Evolutionary conservation across 495 filamentous ascomycete species (phyloP).

Genomic region (Aspergillus hancockii): DNA sequence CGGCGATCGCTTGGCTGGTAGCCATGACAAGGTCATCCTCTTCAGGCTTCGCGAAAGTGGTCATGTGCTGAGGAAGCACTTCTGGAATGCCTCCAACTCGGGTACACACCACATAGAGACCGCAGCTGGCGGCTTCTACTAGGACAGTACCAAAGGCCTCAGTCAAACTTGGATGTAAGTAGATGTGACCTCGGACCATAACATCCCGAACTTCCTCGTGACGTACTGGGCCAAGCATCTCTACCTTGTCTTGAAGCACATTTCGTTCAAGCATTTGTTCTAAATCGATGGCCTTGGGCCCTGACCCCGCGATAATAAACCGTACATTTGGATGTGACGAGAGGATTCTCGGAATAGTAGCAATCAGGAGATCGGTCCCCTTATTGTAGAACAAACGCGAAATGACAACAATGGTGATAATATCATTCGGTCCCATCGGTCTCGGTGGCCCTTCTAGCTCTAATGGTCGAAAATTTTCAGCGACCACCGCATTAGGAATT

Average conservation of each 20-base stretch:
- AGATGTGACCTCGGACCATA: constrained; percentile 97
- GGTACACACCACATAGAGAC: constrained; percentile 93
- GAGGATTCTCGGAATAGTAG: constrained; percentile 89
- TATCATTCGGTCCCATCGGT: constrained; percentile 74
- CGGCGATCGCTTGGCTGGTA: constrained; percentile 78
- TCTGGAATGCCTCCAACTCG: constrained; percentile 96
- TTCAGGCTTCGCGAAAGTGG: constrained; percentile 87
- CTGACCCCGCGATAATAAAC: constrained; percentile 94
- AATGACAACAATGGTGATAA: constrained; percentile 94
- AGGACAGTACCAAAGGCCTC: constrained; percentile 98
- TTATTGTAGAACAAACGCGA: constrained; percentile 99
- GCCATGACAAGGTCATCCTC: constrained; percentile 87
- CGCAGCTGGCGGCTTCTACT: constrained; percentile 93
- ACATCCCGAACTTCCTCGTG: constrained; percentile 97
- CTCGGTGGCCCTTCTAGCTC: constrained; percentile 49
- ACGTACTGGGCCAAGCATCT: constrained; percentile 85
- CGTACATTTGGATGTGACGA: constrained; percentile 87
- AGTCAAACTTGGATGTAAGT: constrained; percentile 90
- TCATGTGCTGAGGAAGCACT: constrained; percentile 92
- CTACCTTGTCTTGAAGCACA: constrained; percentile 91
- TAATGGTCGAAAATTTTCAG: constrained; percentile 87
- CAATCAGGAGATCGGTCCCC: constrained; percentile 91
- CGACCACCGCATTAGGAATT: constrained; percentile 95
- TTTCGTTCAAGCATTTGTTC: constrained; percentile 97
- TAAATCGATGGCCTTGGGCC: constrained; percentile 94